phyloP scores from a whole-genome alignment of 306 rosid species.

The Chamaecrista fasciculata region DNA sequence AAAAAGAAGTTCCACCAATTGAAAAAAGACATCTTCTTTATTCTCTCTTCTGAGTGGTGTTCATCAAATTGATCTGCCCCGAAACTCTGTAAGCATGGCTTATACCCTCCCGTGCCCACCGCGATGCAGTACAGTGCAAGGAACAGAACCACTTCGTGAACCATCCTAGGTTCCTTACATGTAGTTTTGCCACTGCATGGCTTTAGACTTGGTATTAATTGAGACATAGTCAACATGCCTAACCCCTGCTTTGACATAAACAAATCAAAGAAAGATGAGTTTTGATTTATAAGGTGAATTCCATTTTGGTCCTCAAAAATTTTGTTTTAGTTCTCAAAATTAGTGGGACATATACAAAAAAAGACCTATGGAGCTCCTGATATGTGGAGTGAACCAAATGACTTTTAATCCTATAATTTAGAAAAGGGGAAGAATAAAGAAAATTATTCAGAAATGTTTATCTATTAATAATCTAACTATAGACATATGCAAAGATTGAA shows the following conservation, averaged over 20 bases:
- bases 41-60: constrained; percentile 35
- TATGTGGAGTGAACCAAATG: no score
- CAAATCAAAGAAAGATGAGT: not conserved
- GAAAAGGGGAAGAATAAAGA: no score
- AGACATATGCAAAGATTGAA: no score
- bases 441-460: no score
- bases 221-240: constrained; percentile 40
- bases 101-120: constrained; percentile 45
- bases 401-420: no score
- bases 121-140: constrained; percentile 42
- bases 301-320: no score
- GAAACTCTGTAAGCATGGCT: constrained; percentile 46
- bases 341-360: no score
- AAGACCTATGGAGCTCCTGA: no score
- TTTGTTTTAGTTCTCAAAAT: no score
- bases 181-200: constrained; percentile 27
- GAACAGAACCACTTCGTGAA: constrained; percentile 48
- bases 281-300: no score
- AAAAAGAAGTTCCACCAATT: constrained; percentile 45
- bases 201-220: constrained; percentile 40
- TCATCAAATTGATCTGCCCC: constrained; percentile 58
- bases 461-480: no score
- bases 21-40: constrained; percentile 46
- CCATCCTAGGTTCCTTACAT: constrained; percentile 34
- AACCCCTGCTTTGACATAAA: constrained; percentile 33